Evolutionary conservation across 2,329 filamentous ascomycete species (phyloP).

Genomic region (Botrytis byssoidea): DNA sequence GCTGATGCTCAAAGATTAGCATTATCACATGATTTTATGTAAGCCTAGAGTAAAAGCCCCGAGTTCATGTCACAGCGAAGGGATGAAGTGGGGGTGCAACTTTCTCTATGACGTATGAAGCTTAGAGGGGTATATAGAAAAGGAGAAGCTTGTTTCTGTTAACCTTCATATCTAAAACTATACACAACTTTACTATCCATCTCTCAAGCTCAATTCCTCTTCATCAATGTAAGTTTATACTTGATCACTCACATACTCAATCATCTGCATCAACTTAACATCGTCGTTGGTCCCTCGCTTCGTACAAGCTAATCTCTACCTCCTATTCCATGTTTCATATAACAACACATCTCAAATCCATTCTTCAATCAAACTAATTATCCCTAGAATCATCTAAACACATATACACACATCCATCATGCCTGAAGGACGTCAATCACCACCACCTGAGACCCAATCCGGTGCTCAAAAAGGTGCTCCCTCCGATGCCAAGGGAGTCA

Average conservation of each 20-base stretch:
- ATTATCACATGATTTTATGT: not conserved
- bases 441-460: slow-evolving; percentile 66
- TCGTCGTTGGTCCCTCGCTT: not conserved
- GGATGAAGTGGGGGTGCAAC: slow-evolving; percentile 1
- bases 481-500: slow-evolving; percentile 56
- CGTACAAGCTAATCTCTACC: not conserved
- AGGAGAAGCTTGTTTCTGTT: not conserved
- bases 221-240: not conserved
- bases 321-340: not conserved
- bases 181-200: not conserved
- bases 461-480: slow-evolving; percentile 62
- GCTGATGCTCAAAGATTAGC: not conserved
- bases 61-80: not conserved
- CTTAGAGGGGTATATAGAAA: slow-evolving; percentile 15
- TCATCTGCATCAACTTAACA: not conserved
- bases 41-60: not conserved
- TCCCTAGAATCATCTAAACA: not conserved
- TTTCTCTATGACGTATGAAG: slow-evolving; percentile 7
- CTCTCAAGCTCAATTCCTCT: not conserved
- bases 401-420: slow-evolving; percentile 45
- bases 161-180: not conserved
- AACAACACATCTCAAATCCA: not conserved
- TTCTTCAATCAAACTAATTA: slow-evolving; percentile 1
- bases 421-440: slow-evolving; percentile 72
- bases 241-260: not conserved